phyloP scores from a whole-genome alignment of 2,329 filamentous ascomycete genomes.

The Colletotrichum eremochloae region DNA sequence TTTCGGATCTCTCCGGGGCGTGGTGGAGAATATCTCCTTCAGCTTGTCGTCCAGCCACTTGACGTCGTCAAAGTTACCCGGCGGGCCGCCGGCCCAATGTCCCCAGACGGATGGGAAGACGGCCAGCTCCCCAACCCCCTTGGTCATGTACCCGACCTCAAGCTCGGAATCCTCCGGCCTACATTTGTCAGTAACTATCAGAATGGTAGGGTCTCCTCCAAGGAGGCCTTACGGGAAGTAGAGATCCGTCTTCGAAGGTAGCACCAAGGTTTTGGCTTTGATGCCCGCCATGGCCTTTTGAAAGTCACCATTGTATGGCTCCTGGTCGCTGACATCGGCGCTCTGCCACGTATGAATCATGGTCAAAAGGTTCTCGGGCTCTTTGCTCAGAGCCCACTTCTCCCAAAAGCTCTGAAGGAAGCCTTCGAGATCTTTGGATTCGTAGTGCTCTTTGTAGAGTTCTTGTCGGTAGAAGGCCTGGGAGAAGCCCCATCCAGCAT shows the following conservation, averaged over 20 bases:
- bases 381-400: constrained; percentile 78
- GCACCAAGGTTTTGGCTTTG: constrained; percentile 78
- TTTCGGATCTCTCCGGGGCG: not conserved
- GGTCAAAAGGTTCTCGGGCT: constrained; percentile 79
- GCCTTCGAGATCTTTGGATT: constrained; percentile 69
- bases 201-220: not conserved
- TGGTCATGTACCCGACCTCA: constrained; percentile 69
- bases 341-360: constrained; percentile 87
- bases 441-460: constrained; percentile 66
- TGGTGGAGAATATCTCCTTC: constrained; percentile 56
- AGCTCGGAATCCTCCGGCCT: constrained; percentile 80
- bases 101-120: constrained; percentile 59
- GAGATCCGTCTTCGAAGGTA: constrained; percentile 80
- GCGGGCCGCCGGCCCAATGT: constrained; percentile 74
- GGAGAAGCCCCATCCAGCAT: constrained; percentile 86
- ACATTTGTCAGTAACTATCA: not conserved
- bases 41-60: constrained; percentile 78
- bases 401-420: constrained; percentile 86
- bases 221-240: constrained; percentile 72
- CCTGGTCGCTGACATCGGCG: constrained; percentile 77
- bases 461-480: constrained; percentile 83
- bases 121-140: constrained; percentile 51
- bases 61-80: constrained; percentile 77
- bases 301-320: constrained; percentile 77
- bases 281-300: constrained; percentile 75